Evolutionary conservation across 1,284 basidiomycete genomes (phyloP), one percentile per base, ranked within the genome.

Genomic region (Anthracocystis panici-leucophaei): DNA sequence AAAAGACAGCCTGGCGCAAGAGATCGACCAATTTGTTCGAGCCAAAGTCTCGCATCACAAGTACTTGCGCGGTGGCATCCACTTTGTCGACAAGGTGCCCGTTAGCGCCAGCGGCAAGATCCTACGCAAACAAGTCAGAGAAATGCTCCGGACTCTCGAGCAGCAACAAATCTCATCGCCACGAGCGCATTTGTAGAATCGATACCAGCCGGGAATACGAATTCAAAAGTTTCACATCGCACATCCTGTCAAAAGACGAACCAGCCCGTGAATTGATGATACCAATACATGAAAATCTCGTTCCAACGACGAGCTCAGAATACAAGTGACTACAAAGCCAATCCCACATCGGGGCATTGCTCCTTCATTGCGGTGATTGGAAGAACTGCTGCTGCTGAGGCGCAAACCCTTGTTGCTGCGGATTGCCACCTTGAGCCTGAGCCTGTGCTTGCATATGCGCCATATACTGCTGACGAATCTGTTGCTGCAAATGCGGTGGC

Each of bases 81-180:
- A 61, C 38, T 48, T 76, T 41, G 40, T 78, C 18, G 65, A 71
- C 29, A 63, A 57, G 31, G 58, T 78, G 0, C 76, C 76, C 38
- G 75, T 75, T 38, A 62, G 58, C 35, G 67, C 75, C 1, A 78
- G 75, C 53, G 75, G 72, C 23, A 78, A 75, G 33, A 59, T 78
- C 38, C 51, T 78, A 27, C 53, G 75, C 46, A 74, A 77, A 40
- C 55, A 74, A 12, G 59, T 73, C 42, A 33, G 70, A 11, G 31
- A 38, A 0, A 52, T 73, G 56, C 54, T 63, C 3, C 27, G 66
- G 23, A 16, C 44, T 7, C 44, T 69, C 20, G 65, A 57, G 21
- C 46, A 51, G 25, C 53, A 50, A 12, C 21, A 40, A 14, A n/a
- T 7, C 7, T n/a, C 51, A 18, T 7, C n/a, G 38, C 65, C 53